phyloP scores from a whole-genome alignment of 139 green algal species.

The Chlorella sp. region DNA sequence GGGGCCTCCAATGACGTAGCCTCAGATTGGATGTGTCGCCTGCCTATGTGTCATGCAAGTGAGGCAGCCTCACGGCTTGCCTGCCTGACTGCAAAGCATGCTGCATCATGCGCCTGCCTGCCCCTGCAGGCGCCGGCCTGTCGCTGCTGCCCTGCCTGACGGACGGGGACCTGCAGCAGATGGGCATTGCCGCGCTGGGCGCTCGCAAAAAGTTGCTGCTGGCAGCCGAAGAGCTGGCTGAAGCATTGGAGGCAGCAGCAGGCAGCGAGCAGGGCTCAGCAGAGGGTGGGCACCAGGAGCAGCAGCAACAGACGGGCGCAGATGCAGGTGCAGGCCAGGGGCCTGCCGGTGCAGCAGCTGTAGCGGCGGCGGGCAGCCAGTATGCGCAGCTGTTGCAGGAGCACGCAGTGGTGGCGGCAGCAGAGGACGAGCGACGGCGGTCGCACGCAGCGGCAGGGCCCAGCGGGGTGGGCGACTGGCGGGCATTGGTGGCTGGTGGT shows the following conservation, averaged over 20 bases:
- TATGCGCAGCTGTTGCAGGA: not conserved
- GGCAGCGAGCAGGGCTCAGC: not conserved
- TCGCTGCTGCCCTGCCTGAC: constrained; percentile 33
- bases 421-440: not conserved
- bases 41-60: too few relatives aligned
- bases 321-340: not conserved
- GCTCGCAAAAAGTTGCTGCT: constrained; percentile 47
- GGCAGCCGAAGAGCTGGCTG: constrained; percentile 13
- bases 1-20: too few relatives aligned
- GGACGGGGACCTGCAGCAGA: constrained; percentile 30
- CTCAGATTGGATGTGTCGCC: too few relatives aligned
- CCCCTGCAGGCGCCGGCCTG: constrained; percentile 28
- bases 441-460: not conserved
- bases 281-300: not conserved
- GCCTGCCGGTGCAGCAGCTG: too few relatives aligned
- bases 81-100: too few relatives aligned
- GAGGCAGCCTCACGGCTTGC: too few relatives aligned
- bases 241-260: constrained; percentile 2
- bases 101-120: not conserved
- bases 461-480: constrained; percentile 30
- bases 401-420: not conserved
- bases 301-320: constrained; percentile 2
- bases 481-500: not conserved
- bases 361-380: not conserved
- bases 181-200: constrained; percentile 39